Evolutionary conservation across 1,284 basidiomycete genomes (phyloP).

Genomic region (Fomitopsis pinicola): DNA sequence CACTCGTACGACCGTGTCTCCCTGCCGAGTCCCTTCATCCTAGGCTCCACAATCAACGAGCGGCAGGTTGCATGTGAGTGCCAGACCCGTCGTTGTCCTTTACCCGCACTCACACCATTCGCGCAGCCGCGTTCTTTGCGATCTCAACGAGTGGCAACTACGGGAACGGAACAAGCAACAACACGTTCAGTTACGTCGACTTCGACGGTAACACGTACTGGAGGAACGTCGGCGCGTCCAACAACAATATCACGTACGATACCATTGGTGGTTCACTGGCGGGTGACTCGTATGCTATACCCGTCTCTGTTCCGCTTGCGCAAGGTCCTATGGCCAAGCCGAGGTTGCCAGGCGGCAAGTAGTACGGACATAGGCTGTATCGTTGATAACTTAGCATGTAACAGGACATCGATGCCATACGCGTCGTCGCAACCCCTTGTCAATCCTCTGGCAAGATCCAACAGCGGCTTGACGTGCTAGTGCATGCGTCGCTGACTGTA

Average conservation of each 20-base stretch:
- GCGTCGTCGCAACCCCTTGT: background rate
- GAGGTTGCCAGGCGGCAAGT: constrained; percentile 39
- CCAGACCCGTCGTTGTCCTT: background rate
- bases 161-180: constrained; percentile 68
- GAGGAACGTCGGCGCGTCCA: constrained; percentile 54
- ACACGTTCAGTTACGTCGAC: constrained; percentile 62
- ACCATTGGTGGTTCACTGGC: constrained; percentile 54
- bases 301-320: constrained; percentile 11
- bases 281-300: constrained; percentile 8
- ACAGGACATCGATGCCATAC: background rate
- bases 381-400: background rate
- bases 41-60: constrained; percentile 52
- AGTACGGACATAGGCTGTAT: background rate
- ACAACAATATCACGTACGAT: constrained; percentile 60
- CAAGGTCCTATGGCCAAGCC: constrained; percentile 25
- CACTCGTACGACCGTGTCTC: constrained; percentile 63
- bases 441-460: background rate
- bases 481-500: background rate
- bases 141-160: constrained; percentile 42
- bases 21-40: constrained; percentile 53
- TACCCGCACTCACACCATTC: background rate
- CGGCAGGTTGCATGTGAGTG: constrained; percentile 53
- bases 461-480: background rate
- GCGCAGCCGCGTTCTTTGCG: constrained; percentile 51
- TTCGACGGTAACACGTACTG: constrained; percentile 56